These are phyloP conservation scores for Nakaseomyces glabratus DNA, from an alignment of 1,139 yeast species.

Conservation along the genomic window DNA sequence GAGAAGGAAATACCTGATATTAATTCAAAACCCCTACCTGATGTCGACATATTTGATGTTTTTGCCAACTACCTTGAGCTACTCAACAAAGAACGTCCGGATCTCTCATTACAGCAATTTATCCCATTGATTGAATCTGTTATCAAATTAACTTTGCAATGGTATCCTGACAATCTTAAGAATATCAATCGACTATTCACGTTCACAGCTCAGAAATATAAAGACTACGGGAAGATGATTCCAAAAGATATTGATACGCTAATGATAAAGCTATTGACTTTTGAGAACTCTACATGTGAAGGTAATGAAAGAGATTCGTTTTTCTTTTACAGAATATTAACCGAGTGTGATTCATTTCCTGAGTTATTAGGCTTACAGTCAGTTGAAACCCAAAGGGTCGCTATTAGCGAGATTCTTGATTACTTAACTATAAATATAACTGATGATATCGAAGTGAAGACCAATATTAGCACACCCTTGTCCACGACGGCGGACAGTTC, in stretches of 20 bases:
- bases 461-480: constrained; percentile 2
- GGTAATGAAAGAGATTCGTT: neutral
- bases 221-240: constrained; percentile 25
- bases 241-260: constrained; percentile 10
- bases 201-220: constrained; percentile 47
- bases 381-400: constrained; percentile 17
- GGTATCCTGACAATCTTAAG: constrained; percentile 53
- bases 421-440: constrained; percentile 11
- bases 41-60: constrained; percentile 40
- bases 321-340: constrained; percentile 9
- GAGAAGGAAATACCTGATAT: constrained; percentile 2
- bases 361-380: constrained; percentile 22
- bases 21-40: constrained; percentile 6
- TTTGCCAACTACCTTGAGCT: constrained; percentile 60
- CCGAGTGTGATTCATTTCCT: constrained; percentile 9
- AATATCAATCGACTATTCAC: constrained; percentile 56
- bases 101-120: constrained; percentile 55
- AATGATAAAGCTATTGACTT: constrained; percentile 7
- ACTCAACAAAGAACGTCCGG: constrained; percentile 49
- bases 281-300: constrained; percentile 5
- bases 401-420: constrained; percentile 22
- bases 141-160: constrained; percentile 53
- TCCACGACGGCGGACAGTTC: neutral
- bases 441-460: constrained; percentile 3
- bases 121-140: constrained; percentile 58